Evolutionary conservation across 352 stramenopile genomes (phyloP).

Genomic region (Phytopythium cucurbitacearum): DNA sequence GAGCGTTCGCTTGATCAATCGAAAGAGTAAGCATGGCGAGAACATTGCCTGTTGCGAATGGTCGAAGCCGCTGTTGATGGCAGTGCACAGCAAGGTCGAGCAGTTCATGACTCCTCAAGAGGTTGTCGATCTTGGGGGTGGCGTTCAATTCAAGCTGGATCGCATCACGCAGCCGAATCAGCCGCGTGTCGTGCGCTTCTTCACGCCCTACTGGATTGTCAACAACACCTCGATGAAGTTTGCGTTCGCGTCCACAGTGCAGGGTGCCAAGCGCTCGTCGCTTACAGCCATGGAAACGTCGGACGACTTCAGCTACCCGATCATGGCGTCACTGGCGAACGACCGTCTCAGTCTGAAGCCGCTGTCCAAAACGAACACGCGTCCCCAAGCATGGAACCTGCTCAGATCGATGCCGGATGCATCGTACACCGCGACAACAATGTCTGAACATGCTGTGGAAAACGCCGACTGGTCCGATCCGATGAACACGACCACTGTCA

Average conservation of each 20-base stretch:
- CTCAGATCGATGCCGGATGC: constrained; percentile 51
- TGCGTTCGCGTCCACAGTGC: constrained; percentile 44
- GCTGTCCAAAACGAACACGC: constrained; percentile 29
- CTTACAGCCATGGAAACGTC: constrained; percentile 38
- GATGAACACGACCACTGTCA: constrained; percentile 84
- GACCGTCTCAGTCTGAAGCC: constrained; percentile 75
- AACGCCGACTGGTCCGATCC: constrained; percentile 72
- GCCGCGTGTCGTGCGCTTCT: constrained; percentile 78
- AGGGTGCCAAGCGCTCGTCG: constrained; percentile 44
- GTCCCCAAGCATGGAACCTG: constrained; percentile 51
- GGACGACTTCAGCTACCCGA: constrained; percentile 52
- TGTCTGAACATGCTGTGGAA: constrained; percentile 64
- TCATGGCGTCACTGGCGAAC: constrained; percentile 52
- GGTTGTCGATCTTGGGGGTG: constrained; percentile 38
- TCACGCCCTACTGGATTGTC: constrained; percentile 81
- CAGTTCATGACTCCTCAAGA: constrained; percentile 73
- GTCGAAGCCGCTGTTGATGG: constrained; percentile 86
- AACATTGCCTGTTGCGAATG: constrained; percentile 42
- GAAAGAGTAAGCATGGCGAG: constrained; percentile 11
- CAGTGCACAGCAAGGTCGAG: constrained; percentile 65
- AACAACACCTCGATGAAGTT: constrained; percentile 80
- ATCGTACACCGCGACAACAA: constrained; percentile 35
- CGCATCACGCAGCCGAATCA: constrained; percentile 60
- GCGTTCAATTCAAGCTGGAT: constrained; percentile 69
- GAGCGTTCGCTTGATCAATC: constrained; percentile 50